Conservation (phyloP, 108 stramenopile species). For the Fistulifera pelliculosa region DNA sequence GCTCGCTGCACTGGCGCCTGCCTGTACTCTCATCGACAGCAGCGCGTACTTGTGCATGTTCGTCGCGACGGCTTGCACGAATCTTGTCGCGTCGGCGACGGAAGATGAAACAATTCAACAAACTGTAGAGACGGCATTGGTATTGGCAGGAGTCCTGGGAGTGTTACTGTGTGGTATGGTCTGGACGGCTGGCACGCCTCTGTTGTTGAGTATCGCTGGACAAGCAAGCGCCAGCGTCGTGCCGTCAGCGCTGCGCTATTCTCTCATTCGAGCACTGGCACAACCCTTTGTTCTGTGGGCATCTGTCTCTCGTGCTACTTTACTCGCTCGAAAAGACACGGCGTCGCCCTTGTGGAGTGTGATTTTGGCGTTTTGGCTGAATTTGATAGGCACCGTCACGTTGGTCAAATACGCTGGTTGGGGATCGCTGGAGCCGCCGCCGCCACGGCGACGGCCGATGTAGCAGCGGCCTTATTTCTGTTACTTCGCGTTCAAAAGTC, state of each 20-base stretch:
- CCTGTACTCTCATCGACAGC: constrained; percentile 34
- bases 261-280: constrained; percentile 9
- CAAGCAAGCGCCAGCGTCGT: constrained; percentile 10
- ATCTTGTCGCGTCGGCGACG: constrained; percentile 12
- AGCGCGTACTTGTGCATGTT: constrained; percentile 35
- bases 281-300: constrained; percentile 19
- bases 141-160: constrained; percentile 9
- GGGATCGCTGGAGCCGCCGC: constrained; percentile 19
- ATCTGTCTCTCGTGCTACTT: constrained; percentile 18
- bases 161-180: constrained; percentile 5
- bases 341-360: constrained; percentile 15
- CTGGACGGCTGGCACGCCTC: background rate
- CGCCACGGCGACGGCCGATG: constrained; percentile 14
- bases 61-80: constrained; percentile 31
- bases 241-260: constrained; percentile 19
- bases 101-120: constrained; percentile 1
- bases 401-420: constrained; percentile 3
- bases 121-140: constrained; percentile 2
- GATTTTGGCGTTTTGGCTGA: constrained; percentile 8
- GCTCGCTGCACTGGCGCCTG: constrained; percentile 48
- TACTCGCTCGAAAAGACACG: constrained; percentile 15
- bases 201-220: constrained; percentile 8
- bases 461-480: constrained; percentile 7
- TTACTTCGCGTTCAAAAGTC: constrained; percentile 1
- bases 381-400: constrained; percentile 6